Conservation (phyloP, 2,329 filamentous ascomycete species). For the Pyrenophora tritici-repentis region DNA sequence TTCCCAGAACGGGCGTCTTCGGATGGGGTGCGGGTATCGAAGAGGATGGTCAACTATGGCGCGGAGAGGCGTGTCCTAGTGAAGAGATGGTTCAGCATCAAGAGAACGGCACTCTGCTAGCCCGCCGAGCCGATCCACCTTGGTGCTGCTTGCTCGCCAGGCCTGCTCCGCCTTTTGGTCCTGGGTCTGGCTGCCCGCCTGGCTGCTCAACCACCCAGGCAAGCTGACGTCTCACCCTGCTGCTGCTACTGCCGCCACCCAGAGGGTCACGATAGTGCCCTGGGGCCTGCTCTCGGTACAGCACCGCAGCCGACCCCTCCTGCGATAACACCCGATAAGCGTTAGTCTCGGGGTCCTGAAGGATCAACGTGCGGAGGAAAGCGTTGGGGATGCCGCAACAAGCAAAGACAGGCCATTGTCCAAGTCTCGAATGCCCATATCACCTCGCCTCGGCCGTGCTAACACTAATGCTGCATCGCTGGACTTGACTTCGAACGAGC, state of each 20-base stretch:
- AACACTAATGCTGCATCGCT: conserved; percentile 1
- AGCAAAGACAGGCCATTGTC: conserved; percentile 21
- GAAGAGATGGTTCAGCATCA: conserved; percentile 9
- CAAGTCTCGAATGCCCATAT: conserved; percentile 10
- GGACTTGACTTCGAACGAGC: conserved; percentile 10
- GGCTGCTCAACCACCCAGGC: conserved; percentile 11
- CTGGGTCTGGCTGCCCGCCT: too few species aligned
- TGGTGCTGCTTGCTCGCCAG: neutral
- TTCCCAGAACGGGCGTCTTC: conserved; percentile 14
- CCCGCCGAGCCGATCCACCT: conserved; percentile 24
- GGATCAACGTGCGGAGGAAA: conserved; percentile 29
- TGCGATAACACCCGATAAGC: conserved; percentile 37
- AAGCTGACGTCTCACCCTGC: conserved; percentile 26
- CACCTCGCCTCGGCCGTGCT: conserved; percentile 5
- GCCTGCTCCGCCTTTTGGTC: conserved; percentile 13
- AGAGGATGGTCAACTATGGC: conserved; percentile 3
- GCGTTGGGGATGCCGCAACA: conserved; percentile 25
- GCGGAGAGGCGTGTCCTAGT: conserved; percentile 12
- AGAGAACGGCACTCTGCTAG: conserved; percentile 25
- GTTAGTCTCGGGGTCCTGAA: conserved; percentile 27
- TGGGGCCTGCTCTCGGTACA: conserved; percentile 13
- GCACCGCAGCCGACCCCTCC: conserved; percentile 15
- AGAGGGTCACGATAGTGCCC: conserved; percentile 25
- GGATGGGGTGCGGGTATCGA: conserved; percentile 12
- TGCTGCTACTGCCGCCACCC: conserved; percentile 12